These are phyloP conservation scores for Lactarius evosmus DNA, from an alignment of 768 basidiomycete genomes.

Conservation along the genomic window DNA sequence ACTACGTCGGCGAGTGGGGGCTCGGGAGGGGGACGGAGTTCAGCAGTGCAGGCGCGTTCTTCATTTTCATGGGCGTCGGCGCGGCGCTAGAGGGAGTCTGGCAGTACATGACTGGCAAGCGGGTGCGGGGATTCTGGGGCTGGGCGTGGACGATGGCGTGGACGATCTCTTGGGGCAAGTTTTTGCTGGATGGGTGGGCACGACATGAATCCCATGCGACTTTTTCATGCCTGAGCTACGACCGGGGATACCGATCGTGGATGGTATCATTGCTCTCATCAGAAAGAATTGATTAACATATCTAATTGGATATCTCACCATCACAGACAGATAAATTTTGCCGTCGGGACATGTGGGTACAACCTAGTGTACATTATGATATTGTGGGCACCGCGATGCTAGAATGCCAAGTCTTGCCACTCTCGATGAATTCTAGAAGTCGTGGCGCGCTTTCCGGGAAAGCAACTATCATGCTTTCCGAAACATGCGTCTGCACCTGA, in stretches of 20 bases:
- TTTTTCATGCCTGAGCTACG: background rate
- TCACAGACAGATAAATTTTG: background rate
- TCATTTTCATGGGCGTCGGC: conserved; percentile 56
- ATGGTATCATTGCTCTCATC: background rate
- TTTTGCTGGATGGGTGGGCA: conserved; percentile 20
- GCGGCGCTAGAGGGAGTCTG: conserved; percentile 49
- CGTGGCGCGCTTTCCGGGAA: no score
- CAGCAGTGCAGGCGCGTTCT: conserved; percentile 48
- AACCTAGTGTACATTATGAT: background rate
- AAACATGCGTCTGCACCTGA: no score
- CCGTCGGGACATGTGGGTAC: background rate
- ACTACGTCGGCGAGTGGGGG: conserved; percentile 56
- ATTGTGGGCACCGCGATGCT: no score
- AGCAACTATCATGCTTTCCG: no score
- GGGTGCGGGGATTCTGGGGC: conserved; percentile 49
- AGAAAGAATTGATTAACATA: no score
- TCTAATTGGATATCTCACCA: background rate
- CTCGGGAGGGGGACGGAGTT: conserved; percentile 55
- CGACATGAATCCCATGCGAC: conserved; percentile 13
- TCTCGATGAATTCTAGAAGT: no score
- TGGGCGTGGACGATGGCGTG: conserved; percentile 54
- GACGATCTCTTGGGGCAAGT: conserved; percentile 43
- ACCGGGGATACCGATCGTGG: conserved; percentile 13
- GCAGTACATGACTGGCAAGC: conserved; percentile 42
- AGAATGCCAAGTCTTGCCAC: no score